phyloP scores from a whole-genome alignment of 306 rosid genomes.

The Parietaria judaica region DNA sequence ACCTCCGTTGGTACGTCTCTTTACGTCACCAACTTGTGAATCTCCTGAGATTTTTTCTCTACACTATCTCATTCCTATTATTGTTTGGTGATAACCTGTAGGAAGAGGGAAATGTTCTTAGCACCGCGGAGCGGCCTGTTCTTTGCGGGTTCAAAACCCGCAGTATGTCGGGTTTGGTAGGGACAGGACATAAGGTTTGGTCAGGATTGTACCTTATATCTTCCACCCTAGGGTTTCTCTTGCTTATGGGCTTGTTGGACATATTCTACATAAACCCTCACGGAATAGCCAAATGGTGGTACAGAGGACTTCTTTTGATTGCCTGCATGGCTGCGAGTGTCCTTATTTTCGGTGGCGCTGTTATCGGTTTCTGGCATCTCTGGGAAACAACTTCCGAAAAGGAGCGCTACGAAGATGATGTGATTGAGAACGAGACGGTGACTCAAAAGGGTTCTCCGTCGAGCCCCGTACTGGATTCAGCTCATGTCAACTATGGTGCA shows the following conservation, averaged over 20 bases:
- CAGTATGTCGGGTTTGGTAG: conserved; percentile 71
- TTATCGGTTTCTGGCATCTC: conserved; percentile 58
- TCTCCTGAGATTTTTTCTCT: neutral
- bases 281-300: conserved; percentile 58
- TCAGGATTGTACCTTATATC: conserved; percentile 70
- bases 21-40: neutral
- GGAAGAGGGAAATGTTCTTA: conserved; percentile 61
- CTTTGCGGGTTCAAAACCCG: conserved; percentile 36
- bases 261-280: conserved; percentile 54
- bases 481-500: conserved; percentile 43
- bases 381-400: conserved; percentile 40
- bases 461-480: conserved; percentile 20
- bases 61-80: conserved; percentile 4
- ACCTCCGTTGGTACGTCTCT: conserved; percentile 72
- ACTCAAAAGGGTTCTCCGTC: conserved; percentile 25
- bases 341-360: conserved; percentile 67
- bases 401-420: conserved; percentile 19
- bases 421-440: conserved; percentile 13
- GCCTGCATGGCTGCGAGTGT: conserved; percentile 63
- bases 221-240: conserved; percentile 57
- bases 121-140: conserved; percentile 28
- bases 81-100: conserved; percentile 26
- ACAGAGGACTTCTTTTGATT: conserved; percentile 60
- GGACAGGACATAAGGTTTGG: conserved; percentile 70
- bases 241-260: conserved; percentile 40